A percentile compares a stretch with the other conserved stretches of the same genome.
phyloP scores from a whole-genome alignment of 306 rosid genomes.

The Cajanus cajan region DNA sequence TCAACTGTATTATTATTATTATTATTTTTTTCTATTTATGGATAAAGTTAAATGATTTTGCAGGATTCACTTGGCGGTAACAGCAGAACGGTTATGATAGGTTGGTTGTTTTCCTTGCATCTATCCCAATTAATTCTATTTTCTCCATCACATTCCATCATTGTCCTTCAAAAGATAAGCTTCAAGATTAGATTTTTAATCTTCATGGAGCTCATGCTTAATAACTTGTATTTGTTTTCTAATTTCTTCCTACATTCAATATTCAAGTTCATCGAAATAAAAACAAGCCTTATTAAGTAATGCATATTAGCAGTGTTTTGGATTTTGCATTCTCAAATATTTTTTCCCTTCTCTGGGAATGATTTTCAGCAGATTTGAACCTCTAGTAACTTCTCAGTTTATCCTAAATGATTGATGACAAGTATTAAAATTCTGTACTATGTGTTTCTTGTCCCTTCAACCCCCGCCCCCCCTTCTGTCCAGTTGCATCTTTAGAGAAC shows the following conservation, averaged over 20 bases:
- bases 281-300: background rate
- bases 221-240: background rate
- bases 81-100: constrained; percentile 98
- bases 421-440: background rate
- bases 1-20: too few species aligned
- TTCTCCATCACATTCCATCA: background rate
- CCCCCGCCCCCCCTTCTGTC: background rate
- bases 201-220: constrained; percentile 6
- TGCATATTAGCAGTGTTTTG: background rate
- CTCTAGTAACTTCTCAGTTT: constrained; percentile 9
- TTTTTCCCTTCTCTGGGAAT: background rate
- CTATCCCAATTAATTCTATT: background rate
- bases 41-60: constrained; percentile 35
- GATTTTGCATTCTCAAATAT: background rate
- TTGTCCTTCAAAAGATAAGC: constrained; percentile 20
- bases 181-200: background rate
- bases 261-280: constrained; percentile 13
- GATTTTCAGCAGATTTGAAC: constrained; percentile 22
- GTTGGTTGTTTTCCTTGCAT: constrained; percentile 40
- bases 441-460: background rate
- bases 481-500: constrained; percentile 4
- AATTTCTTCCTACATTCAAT: constrained; percentile 8
- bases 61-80: constrained; percentile 99
- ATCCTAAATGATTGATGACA: constrained; percentile 2
- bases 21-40: constrained; percentile 3